Base-by-base conservation (phyloP, 139 green algal genomes). In the Tetradesmus obliquus region DNA sequence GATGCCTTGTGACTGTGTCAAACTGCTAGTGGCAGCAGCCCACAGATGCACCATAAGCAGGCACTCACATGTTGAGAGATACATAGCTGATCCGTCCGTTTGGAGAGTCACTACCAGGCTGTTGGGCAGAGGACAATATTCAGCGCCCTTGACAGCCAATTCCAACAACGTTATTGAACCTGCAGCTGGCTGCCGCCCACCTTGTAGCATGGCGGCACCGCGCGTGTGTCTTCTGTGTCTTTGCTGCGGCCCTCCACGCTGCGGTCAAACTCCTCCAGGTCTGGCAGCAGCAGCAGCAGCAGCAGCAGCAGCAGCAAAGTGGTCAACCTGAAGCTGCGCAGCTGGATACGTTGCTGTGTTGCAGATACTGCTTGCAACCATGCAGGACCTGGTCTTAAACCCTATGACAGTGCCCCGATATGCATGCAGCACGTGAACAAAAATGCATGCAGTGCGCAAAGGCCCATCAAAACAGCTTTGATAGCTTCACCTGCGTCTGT, bases 151-250 rank as follows among this genome's bases (percentile, higher is more conserved):
- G 5, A 51, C 19, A 22, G 2, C 15, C 12, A 45, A 53, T 4
- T 12, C 12, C 3, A 81, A 2, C 1, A 12, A 2, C 3, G 12
- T 51, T 3, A 51, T 8, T 3, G 12, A 51, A 12, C 19, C 72
- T 51, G 3, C 3, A 81, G 1, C 32, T 81, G 13, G 3, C 79
- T 19, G 10, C 32, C 24, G 19, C 13, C 51, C 55, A 93, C 93
- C 91, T 94, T 94, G 91, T 91, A 90, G 84, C 93, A 93, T 8
- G 93, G 93, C 13, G 93, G 93, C 66, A 94, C 66, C 72, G 82
- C 87, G 15, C 93, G 72, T 3, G 76, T 82, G 69, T 94, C 93
- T 19, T 85, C 80, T 0, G 53, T 79, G 32, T 89, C 84, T 12
- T 54, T 81, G 24, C 15, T 13, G 32, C 15, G 58, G 1, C 62